Evolutionary conservation across 169 alveolate genomes (phyloP).

Genomic region (Plasmodium gaboni): DNA sequence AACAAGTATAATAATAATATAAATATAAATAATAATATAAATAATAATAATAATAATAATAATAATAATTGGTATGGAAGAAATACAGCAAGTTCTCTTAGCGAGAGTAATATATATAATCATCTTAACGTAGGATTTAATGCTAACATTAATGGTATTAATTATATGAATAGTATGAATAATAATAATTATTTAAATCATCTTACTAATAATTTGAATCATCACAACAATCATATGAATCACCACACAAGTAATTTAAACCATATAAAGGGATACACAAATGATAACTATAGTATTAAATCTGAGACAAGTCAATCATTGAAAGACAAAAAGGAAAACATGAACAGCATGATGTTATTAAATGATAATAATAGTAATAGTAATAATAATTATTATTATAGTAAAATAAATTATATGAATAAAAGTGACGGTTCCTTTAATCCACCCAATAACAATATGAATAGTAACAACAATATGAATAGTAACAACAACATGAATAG

Average conservation of each 20-base stretch:
- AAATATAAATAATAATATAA: background rate
- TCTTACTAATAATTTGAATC: no score
- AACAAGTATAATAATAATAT: background rate
- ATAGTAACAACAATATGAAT: background rate
- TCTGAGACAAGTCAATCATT: background rate
- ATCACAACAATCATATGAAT: no score
- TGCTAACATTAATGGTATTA: no score
- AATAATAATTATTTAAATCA: no score
- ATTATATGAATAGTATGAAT: no score
- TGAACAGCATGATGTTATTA: background rate
- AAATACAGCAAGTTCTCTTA: no score
- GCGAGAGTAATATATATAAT: no score
- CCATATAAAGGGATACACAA: no score
- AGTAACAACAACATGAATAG: background rate
- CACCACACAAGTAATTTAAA: no score
- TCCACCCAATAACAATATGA: conserved; percentile 9
- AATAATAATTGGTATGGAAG: no score
- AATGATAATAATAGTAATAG: background rate
- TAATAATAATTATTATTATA: background rate
- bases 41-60: background rate
- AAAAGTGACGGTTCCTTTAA: background rate
- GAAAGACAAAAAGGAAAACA: background rate
- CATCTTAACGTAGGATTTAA: no score
- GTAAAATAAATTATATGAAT: conserved; percentile 1
- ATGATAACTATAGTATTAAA: no score